Evolutionary conservation across 768 basidiomycete genomes (phyloP).

Genomic region (Gymnopilus junonius): DNA sequence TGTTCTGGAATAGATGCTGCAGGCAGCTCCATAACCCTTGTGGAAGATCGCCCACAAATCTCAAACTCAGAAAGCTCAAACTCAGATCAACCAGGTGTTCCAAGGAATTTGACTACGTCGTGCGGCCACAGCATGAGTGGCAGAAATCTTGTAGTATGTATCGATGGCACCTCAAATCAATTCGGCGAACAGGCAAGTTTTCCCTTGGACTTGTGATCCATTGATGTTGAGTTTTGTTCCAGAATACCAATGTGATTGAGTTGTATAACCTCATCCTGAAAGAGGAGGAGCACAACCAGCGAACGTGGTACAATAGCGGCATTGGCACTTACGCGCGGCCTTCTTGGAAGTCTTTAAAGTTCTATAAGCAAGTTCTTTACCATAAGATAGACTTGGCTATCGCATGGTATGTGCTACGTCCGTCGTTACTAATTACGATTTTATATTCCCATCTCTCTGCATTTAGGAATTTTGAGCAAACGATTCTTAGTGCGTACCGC

Average conservation of each 20-base stretch:
- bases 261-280: conserved; percentile 5
- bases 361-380: conserved; percentile 16
- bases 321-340: conserved; percentile 31
- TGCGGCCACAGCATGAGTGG: too few species aligned
- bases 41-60: background rate
- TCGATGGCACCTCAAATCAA: too few species aligned
- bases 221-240: too few species aligned
- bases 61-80: too few species aligned
- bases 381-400: conserved; percentile 15
- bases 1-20: background rate
- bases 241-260: conserved; percentile 14
- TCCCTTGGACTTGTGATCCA: too few species aligned
- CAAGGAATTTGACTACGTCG: too few species aligned
- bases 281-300: conserved; percentile 15
- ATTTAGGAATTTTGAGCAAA: conserved; percentile 35
- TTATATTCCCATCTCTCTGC: background rate
- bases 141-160: too few species aligned
- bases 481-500: conserved; percentile 41
- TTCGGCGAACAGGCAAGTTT: too few species aligned
- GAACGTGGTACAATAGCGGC: conserved; percentile 35
- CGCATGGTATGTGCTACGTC: too few species aligned
- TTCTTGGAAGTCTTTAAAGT: too few species aligned
- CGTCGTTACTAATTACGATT: too few species aligned
- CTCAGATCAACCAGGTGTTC: background rate
- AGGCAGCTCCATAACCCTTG: background rate